Evolutionary conservation across 73 alveolate genomes (phyloP), one percentile per base, ranked within the genome.

Genomic region (Paramecium sonneborni): DNA sequence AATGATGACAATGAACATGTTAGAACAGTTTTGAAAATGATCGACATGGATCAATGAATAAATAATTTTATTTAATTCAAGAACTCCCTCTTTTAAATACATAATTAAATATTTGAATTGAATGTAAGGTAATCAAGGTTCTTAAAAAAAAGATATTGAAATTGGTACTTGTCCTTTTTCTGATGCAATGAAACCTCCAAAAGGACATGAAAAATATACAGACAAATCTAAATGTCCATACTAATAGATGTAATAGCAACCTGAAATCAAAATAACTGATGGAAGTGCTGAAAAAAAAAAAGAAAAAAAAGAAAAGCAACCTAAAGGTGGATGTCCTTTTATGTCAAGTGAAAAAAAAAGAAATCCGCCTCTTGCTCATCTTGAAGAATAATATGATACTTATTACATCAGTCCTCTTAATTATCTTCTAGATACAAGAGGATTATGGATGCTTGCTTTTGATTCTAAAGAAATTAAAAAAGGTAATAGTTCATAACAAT

Each of bases 251-350:
- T n/a, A 67, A 10, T 35, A 32, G 12, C 28, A 74, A 38, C 87
- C 93, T 12, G 93, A 86, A 35, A 76, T 62, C 48, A 86, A 86
- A 85, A 23, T 86, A 28, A 69, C 20, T 0, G 93, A 62, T 52
- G 84, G 38, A 5, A 67, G 86, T 34, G 68, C 23, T 41, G 92
- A 57, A 18, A 76, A 72, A n/a, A 85, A 85, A 37, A 52, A 70
- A 46, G 55, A 85, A 52, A 85, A 85, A 86, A 52, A 52, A 84
- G 82, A 84, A 43, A 84, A 46, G 39, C 24, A 84, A 84, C 69
- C 85, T 28, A 85, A 85, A 39, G 92, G 92, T 1, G 92, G 92
- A 34, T 85, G 86, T 85, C 92, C 92, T 57, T 85, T 85, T 55
- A 85, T 85, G 86, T 56, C 86, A 21, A 38, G 68, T 52, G 92